phyloP scores from a whole-genome alignment of 768 basidiomycete species.

The Suillus americanus region DNA sequence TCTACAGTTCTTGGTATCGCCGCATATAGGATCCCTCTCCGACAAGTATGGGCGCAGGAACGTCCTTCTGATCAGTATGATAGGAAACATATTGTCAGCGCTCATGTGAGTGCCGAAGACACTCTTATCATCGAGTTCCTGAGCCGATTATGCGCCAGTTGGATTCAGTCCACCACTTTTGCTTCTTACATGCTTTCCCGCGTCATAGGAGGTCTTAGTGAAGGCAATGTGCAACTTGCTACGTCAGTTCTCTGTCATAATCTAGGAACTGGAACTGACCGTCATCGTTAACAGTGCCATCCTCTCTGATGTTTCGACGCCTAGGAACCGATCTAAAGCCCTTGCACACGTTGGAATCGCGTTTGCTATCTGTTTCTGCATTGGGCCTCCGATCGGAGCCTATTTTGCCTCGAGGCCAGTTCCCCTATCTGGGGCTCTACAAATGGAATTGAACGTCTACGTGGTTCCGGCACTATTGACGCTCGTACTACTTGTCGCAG shows the following conservation, averaged over 20 bases:
- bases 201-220: slow-evolving; percentile 89
- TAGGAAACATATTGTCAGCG: slow-evolving; percentile 92
- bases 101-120: slow-evolving; percentile 54
- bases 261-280: neutral
- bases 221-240: slow-evolving; percentile 96
- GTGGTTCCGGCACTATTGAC: slow-evolving; percentile 88
- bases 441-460: slow-evolving; percentile 80
- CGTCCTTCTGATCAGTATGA: slow-evolving; percentile 83
- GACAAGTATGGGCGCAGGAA: slow-evolving; percentile 89
- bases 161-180: slow-evolving; percentile 89
- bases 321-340: slow-evolving; percentile 77
- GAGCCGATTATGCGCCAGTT: slow-evolving; percentile 43
- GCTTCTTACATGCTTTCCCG: slow-evolving; percentile 88
- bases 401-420: slow-evolving; percentile 91
- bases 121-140: slow-evolving; percentile 9
- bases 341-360: slow-evolving; percentile 95
- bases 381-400: slow-evolving; percentile 92
- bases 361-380: slow-evolving; percentile 92
- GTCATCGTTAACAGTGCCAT: slow-evolving; percentile 62
- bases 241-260: slow-evolving; percentile 57
- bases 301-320: slow-evolving; percentile 85
- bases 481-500: slow-evolving; percentile 69
- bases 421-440: slow-evolving; percentile 54
- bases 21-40: slow-evolving; percentile 78
- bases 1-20: slow-evolving; percentile 82